Conservation (phyloP, 1,139 yeast genomes). For the Debaryomyces sp. region DNA sequence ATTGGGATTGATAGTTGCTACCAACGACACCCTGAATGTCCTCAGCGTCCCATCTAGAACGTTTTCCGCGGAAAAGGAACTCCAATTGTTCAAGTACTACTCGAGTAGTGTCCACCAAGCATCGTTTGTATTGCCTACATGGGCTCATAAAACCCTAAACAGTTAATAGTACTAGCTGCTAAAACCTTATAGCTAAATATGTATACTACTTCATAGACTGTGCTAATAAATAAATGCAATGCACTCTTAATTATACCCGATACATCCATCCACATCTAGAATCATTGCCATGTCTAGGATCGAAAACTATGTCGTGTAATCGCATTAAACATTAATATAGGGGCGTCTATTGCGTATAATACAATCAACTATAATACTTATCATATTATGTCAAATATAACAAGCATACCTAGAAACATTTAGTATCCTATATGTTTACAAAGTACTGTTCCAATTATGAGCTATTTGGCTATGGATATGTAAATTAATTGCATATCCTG, state of each 20-base stretch:
- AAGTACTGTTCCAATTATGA: neutral
- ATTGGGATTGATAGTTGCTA: conserved; percentile 82
- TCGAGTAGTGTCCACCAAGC: conserved; percentile 72
- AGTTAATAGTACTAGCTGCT: neutral
- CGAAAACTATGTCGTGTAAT: neutral
- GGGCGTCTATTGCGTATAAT: too few species aligned
- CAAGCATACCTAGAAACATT: neutral
- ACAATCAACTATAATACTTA: too few species aligned
- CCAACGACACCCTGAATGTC: conserved; percentile 56
- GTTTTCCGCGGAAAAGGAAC: conserved; percentile 48
- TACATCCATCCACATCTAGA: neutral
- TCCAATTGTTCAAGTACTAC: conserved; percentile 67
- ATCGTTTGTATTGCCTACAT: conserved; percentile 83
- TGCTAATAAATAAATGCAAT: neutral
- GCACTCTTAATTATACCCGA: neutral
- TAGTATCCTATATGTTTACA: neutral
- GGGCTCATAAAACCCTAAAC: conserved; percentile 56
- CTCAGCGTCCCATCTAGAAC: conserved; percentile 59
- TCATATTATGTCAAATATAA: too few species aligned
- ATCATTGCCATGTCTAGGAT: too few species aligned
- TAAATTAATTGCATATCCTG: neutral
- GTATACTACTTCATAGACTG: neutral
- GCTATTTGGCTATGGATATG: neutral
- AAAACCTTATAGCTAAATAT: neutral
- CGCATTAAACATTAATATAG: neutral